Conservation (phyloP, 768 basidiomycete genomes). For the Suillus bovinus region DNA sequence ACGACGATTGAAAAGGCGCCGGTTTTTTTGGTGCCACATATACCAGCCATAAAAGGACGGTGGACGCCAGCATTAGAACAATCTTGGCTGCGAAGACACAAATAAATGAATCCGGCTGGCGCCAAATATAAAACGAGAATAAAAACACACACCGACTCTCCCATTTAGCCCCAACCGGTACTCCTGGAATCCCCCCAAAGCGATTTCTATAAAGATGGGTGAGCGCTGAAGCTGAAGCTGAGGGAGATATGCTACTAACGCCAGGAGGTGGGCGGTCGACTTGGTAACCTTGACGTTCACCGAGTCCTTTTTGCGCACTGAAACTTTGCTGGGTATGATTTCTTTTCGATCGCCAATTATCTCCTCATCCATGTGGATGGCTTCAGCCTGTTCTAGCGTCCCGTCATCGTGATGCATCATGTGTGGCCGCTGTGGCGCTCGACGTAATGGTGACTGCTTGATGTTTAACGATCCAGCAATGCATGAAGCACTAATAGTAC, state of each 20-base stretch:
- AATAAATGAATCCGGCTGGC: background rate
- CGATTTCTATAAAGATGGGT: constrained; percentile 14
- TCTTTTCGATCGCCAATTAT: background rate
- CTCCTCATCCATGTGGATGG: background rate
- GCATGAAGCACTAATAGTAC: background rate
- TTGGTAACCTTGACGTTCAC: background rate
- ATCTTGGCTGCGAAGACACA: background rate
- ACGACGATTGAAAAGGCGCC: constrained; percentile 24
- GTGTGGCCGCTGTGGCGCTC: background rate
- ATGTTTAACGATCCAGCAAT: background rate
- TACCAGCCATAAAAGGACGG: constrained; percentile 16
- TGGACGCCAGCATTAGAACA: constrained; percentile 24
- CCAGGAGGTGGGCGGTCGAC: background rate
- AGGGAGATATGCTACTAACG: background rate
- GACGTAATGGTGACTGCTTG: background rate
- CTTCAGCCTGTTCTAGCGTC: background rate
- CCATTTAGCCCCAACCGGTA: constrained; percentile 25
- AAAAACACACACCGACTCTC: constrained; percentile 16
- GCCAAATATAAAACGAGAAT: background rate
- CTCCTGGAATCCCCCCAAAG: constrained; percentile 27
- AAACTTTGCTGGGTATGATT: background rate
- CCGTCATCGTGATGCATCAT: background rate
- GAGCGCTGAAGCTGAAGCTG: background rate
- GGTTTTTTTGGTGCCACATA: constrained; percentile 14
- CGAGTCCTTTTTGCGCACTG: background rate